Evolutionary conservation across 2,329 filamentous ascomycete genomes (phyloP).

Genomic region (Botrytis pseudocinerea): DNA sequence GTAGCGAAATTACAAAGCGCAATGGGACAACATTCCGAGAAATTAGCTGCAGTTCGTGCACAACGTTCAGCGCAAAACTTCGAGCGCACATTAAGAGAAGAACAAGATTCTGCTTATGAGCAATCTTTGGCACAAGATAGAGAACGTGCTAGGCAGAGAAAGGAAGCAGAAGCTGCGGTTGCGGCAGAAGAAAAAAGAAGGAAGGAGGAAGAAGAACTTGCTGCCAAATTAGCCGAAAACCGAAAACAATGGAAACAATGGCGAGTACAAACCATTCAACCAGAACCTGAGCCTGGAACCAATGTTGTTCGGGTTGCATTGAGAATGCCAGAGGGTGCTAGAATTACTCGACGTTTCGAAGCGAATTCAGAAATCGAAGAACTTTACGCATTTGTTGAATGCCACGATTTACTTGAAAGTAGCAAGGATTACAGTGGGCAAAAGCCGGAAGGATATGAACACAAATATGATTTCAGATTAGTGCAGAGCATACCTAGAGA

Average conservation of each 20-base stretch:
- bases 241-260: conserved; percentile 74
- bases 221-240: conserved; percentile 51
- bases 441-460: conserved; percentile 68
- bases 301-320: conserved; percentile 71
- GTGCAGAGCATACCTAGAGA: conserved; percentile 82
- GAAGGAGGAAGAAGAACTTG: conserved; percentile 60
- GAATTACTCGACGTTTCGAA: conserved; percentile 74
- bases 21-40: conserved; percentile 73
- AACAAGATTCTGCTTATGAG: conserved; percentile 94
- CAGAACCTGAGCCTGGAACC: conserved; percentile 66
- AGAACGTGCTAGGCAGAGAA: conserved; percentile 74
- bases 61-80: conserved; percentile 79
- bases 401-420: conserved; percentile 65
- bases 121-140: conserved; percentile 84
- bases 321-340: conserved; percentile 63
- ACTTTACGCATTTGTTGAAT: conserved; percentile 95
- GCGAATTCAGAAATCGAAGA: conserved; percentile 68
- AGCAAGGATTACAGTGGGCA: conserved; percentile 33
- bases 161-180: conserved; percentile 73
- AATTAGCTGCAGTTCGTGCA: conserved; percentile 72
- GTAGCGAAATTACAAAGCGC: conserved; percentile 72
- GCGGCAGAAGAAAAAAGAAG: conserved; percentile 65
- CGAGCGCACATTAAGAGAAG: conserved; percentile 74
- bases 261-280: conserved; percentile 66
- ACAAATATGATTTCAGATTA: conserved; percentile 82